Percentiles rank a stretch among this genome's conserved stretches.
Conservation (phyloP, 1,284 basidiomycete genomes). For the Cutaneotrichosporon mucoides region DNA sequence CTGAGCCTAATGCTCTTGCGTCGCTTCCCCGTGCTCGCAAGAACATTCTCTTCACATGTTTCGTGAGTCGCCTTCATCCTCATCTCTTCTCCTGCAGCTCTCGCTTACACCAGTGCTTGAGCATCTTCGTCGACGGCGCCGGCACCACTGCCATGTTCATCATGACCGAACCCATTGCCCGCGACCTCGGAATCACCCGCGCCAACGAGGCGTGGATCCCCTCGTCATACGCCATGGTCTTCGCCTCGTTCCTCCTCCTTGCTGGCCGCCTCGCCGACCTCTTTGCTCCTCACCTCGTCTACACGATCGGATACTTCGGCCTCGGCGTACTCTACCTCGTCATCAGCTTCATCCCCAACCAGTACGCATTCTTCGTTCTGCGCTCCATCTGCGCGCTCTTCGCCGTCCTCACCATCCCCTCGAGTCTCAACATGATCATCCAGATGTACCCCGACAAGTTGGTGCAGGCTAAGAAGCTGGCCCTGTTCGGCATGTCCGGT, state of each 20-base stretch:
- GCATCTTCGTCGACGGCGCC: constrained; percentile 40
- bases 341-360: constrained; percentile 44
- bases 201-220: constrained; percentile 42
- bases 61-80: neutral
- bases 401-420: constrained; percentile 44
- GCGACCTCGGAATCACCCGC: constrained; percentile 29
- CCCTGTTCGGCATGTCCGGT: constrained; percentile 42
- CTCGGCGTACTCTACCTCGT: constrained; percentile 42
- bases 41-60: neutral
- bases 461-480: constrained; percentile 42
- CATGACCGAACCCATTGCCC: constrained; percentile 40
- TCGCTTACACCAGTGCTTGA: constrained; percentile 9
- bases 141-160: constrained; percentile 40
- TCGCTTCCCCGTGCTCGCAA: neutral
- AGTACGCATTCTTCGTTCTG: constrained; percentile 46
- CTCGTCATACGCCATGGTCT: constrained; percentile 30
- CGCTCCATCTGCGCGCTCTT: constrained; percentile 41
- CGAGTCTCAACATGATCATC: constrained; percentile 44
- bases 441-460: constrained; percentile 43
- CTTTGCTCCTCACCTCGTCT: constrained; percentile 40
- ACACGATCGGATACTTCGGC: constrained; percentile 41
- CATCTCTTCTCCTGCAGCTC: too few species aligned
- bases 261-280: constrained; percentile 42
- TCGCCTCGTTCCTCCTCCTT: constrained; percentile 39
- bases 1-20: neutral